Evolutionary conservation across 164 flowering plant genomes (phyloP).

Genomic region (Kingdonia uniflora): DNA sequence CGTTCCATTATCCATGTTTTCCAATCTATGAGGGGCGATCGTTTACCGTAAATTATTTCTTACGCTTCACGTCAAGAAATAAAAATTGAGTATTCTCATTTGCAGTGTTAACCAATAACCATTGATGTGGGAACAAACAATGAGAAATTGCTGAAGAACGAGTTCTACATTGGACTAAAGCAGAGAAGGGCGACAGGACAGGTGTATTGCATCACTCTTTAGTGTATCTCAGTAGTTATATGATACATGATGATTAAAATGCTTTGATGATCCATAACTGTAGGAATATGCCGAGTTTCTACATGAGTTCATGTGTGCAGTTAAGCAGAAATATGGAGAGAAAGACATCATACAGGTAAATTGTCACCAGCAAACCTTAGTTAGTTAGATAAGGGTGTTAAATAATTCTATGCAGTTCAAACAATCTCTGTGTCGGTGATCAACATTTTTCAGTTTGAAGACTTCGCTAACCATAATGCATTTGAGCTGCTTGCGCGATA

Average conservation of each 20-base stretch:
- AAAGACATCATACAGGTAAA: slow-evolving; percentile 77
- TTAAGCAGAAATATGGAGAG: slow-evolving; percentile 83
- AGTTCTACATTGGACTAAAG: slow-evolving; percentile 77
- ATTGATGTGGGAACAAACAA: slow-evolving; percentile 92
- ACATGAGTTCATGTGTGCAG: slow-evolving; percentile 77
- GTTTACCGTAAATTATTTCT: no score
- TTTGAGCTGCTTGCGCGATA: slow-evolving; percentile 66
- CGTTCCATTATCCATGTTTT: no score
- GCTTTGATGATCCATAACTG: slow-evolving; percentile 1
- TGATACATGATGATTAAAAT: slow-evolving; percentile 6
- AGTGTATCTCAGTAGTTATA: background rate
- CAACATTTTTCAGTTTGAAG: slow-evolving; percentile 58
- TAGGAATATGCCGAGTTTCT: slow-evolving; percentile 75
- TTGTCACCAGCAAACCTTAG: background rate
- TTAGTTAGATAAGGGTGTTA: background rate
- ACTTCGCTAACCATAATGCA: slow-evolving; percentile 90
- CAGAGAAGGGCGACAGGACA: slow-evolving; percentile 74
- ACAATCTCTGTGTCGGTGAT: background rate
- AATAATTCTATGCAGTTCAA: background rate
- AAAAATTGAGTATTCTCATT: background rate
- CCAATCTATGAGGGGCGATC: no score
- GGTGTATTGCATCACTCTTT: slow-evolving; percentile 21
- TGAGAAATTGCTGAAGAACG: slow-evolving; percentile 57
- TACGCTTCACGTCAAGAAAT: no score
- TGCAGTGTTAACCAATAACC: slow-evolving; percentile 76